Conservation (phyloP, 768 basidiomycete species). For the Hebeloma cylindrosporum region DNA sequence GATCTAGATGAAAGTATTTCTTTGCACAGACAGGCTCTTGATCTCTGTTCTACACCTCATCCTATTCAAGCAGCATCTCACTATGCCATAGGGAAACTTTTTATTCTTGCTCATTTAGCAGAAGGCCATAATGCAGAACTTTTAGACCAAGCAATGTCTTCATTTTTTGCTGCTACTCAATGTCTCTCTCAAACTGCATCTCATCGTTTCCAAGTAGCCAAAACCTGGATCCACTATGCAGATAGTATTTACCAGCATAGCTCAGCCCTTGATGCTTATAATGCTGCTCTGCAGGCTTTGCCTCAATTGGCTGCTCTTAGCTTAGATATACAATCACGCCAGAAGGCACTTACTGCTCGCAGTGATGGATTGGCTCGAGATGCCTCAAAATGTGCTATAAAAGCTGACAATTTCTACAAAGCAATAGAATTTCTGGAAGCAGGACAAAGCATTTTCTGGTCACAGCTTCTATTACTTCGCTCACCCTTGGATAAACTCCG, state of each 20-base stretch:
- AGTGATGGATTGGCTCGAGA: constrained; percentile 15
- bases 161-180: constrained; percentile 6
- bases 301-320: constrained; percentile 9
- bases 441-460: constrained; percentile 16
- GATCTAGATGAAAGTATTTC: constrained; percentile 2
- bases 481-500: constrained; percentile 11
- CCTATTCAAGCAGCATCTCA: background rate
- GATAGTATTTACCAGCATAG: constrained; percentile 7
- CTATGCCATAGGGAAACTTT: background rate
- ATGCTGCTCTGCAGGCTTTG: constrained; percentile 3
- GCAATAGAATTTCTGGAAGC: constrained; percentile 16
- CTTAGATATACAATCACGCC: constrained; percentile 11
- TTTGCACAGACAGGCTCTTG: background rate
- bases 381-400: constrained; percentile 8
- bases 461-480: constrained; percentile 13
- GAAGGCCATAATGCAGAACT: background rate
- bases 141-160: constrained; percentile 4
- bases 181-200: background rate
- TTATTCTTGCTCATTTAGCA: background rate
- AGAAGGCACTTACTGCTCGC: background rate
- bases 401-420: background rate
- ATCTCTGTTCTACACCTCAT: background rate
- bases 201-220: constrained; percentile 3
- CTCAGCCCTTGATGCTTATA: constrained; percentile 11
- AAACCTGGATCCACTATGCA: constrained; percentile 8